phyloP scores from a whole-genome alignment of 2,329 filamentous ascomycete species.

The Pseudopyrenochaeta lycopersici region DNA sequence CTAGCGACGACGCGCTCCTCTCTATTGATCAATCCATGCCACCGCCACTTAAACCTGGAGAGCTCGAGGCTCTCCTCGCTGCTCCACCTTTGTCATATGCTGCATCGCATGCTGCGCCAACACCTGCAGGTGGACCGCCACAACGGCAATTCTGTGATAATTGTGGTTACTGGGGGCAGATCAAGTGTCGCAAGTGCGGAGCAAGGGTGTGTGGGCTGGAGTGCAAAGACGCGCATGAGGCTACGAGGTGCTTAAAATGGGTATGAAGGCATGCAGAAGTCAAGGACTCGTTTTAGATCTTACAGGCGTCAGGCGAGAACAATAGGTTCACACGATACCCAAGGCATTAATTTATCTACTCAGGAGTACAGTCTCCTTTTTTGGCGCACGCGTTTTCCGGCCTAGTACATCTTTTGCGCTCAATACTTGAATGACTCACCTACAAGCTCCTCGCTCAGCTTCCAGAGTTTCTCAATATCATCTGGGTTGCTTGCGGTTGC shows the following conservation, averaged over 20 bases:
- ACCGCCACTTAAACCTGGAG: slow-evolving; percentile 64
- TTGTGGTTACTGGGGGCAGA: slow-evolving; percentile 83
- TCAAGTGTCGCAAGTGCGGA: slow-evolving; percentile 81
- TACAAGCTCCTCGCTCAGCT: slow-evolving; percentile 44
- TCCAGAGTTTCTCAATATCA: slow-evolving; percentile 42
- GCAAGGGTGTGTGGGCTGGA: slow-evolving; percentile 78
- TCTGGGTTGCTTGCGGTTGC: slow-evolving; percentile 28
- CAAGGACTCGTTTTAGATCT: not conserved
- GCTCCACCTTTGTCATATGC: slow-evolving; percentile 73
- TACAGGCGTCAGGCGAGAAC: not conserved
- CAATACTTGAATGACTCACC: slow-evolving; percentile 38
- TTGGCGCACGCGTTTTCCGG: not conserved
- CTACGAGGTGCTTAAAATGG: slow-evolving; percentile 65
- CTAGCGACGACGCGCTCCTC: slow-evolving; percentile 64
- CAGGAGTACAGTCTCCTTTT: not conserved
- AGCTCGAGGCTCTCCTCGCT: slow-evolving; percentile 70
- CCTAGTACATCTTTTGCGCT: not conserved
- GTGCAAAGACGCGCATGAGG: slow-evolving; percentile 75
- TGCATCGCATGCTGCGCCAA: slow-evolving; percentile 63
- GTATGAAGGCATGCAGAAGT: slow-evolving; percentile 27
- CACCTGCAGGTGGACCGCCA: slow-evolving; percentile 56
- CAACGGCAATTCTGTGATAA: slow-evolving; percentile 76
- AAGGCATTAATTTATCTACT: slow-evolving; percentile 3
- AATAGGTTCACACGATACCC: slow-evolving; percentile 22
- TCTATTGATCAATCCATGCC: slow-evolving; percentile 63